These are phyloP conservation scores for Tillandsia leiboldiana DNA, from an alignment of 176 grass and related monocot genomes.

Conservation along the genomic window DNA sequence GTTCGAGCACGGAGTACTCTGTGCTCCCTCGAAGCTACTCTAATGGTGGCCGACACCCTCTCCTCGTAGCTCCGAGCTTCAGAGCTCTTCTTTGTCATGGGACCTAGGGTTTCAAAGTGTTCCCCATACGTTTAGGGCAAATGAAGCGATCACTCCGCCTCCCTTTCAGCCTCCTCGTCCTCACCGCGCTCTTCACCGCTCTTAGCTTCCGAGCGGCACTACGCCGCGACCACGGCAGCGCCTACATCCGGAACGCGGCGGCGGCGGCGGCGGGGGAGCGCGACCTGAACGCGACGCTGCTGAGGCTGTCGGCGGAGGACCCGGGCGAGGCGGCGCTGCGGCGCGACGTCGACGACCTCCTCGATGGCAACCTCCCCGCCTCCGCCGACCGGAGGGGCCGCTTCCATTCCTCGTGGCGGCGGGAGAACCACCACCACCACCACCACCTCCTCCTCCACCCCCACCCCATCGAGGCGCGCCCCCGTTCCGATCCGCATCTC, in stretches of 20 bases:
- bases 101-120: background rate
- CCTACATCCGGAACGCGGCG: background rate
- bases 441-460: conserved; percentile 33
- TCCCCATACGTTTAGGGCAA: background rate
- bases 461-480: conserved; percentile 1
- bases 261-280: background rate
- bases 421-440: conserved; percentile 26
- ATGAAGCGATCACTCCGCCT: conserved; percentile 39
- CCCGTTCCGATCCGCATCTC: background rate
- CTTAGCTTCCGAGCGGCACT: conserved; percentile 23
- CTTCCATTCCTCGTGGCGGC: conserved; percentile 24
- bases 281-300: conserved; percentile 54
- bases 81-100: background rate
- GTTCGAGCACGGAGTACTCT: background rate
- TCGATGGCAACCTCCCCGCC: conserved; percentile 50
- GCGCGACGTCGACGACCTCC: conserved; percentile 57
- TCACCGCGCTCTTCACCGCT: conserved; percentile 18
- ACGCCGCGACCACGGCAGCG: background rate
- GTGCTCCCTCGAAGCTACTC: background rate
- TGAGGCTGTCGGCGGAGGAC: conserved; percentile 52
- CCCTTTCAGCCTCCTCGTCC: conserved; percentile 26
- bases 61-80: background rate
- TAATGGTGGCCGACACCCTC: background rate
- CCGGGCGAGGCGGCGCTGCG: conserved; percentile 34
- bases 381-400: conserved; percentile 16